Percentiles rank a stretch among this genome's conserved stretches.
phyloP scores from a whole-genome alignment of 1,139 yeast species.

The Kodamaea ohmeri region DNA sequence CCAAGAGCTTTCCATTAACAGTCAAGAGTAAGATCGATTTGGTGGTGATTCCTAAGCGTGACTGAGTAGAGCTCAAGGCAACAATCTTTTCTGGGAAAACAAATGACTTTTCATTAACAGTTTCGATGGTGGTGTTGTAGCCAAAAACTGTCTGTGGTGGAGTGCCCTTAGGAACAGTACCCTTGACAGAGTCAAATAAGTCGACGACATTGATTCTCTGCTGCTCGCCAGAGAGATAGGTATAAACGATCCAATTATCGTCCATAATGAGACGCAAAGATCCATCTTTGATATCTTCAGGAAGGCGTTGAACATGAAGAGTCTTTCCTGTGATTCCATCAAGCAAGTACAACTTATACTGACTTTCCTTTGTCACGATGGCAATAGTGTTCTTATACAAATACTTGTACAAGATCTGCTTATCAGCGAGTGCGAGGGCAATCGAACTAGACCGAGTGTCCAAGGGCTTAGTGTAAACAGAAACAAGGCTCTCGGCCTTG shows the following conservation, averaged over 20 bases:
- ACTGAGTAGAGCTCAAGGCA: slow-evolving; percentile 54
- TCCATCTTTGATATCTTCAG: slow-evolving; percentile 31
- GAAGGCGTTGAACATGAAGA: slow-evolving; percentile 47
- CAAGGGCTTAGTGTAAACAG: slow-evolving; percentile 28
- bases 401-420: slow-evolving; percentile 81
- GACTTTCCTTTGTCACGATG: slow-evolving; percentile 38
- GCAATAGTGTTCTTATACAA: slow-evolving; percentile 68
- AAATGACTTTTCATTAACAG: slow-evolving; percentile 52
- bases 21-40: slow-evolving; percentile 65
- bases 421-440: slow-evolving; percentile 68
- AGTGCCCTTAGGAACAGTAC: slow-evolving; percentile 9
- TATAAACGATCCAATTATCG: slow-evolving; percentile 80
- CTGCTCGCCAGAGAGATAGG: slow-evolving; percentile 61
- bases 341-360: slow-evolving; percentile 49
- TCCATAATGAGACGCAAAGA: slow-evolving; percentile 60
- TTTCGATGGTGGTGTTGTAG: slow-evolving; percentile 23
- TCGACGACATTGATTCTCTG: slow-evolving; percentile 72
- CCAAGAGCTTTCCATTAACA: slow-evolving; percentile 60
- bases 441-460: slow-evolving; percentile 56
- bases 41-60: slow-evolving; percentile 72
- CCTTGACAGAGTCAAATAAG: slow-evolving; percentile 59
- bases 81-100: slow-evolving; percentile 56
- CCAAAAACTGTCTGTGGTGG: slow-evolving; percentile 33
- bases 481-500: slow-evolving; percentile 19
- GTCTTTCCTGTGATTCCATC: slow-evolving; percentile 72